Conservation (phyloP, 169 alveolate species). For the Plasmodium blacklocki region DNA sequence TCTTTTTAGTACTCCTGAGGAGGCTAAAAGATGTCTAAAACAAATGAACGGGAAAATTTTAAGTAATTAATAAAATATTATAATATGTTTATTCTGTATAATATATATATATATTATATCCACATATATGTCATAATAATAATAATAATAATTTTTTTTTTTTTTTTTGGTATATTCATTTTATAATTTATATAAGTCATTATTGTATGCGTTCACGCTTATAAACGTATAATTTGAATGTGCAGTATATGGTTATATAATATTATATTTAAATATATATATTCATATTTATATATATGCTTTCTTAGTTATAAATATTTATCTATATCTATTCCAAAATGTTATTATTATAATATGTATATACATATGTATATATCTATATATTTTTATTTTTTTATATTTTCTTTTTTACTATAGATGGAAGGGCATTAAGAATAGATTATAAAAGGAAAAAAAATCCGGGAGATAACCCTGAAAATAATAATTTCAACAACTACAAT, state of each 20-base stretch:
- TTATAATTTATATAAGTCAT: background rate
- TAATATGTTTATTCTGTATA: background rate
- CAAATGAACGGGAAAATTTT: conserved; percentile 73
- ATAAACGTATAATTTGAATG: no score
- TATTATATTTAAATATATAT: background rate
- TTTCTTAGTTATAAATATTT: background rate
- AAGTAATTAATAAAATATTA: conserved; percentile 26
- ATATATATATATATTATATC: background rate
- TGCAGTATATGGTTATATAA: no score
- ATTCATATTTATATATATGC: background rate
- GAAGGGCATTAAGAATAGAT: conserved; percentile 73
- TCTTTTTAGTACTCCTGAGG: conserved; percentile 75
- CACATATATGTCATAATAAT: background rate
- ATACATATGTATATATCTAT: background rate
- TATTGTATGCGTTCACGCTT: background rate
- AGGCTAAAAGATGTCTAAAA: conserved; percentile 75
- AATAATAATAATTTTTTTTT: background rate
- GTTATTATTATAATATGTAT: background rate
- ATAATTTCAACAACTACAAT: conserved; percentile 31
- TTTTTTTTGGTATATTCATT: background rate
- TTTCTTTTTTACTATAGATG: conserved; percentile 36
- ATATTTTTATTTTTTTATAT: background rate
- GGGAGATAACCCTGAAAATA: conserved; percentile 34
- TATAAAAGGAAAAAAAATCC: conserved; percentile 46
- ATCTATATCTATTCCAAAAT: background rate